Evolutionary conservation across 228 moss, liverwort and hornwort species (phyloP).

Genomic region (Sphagnum fallax): DNA sequence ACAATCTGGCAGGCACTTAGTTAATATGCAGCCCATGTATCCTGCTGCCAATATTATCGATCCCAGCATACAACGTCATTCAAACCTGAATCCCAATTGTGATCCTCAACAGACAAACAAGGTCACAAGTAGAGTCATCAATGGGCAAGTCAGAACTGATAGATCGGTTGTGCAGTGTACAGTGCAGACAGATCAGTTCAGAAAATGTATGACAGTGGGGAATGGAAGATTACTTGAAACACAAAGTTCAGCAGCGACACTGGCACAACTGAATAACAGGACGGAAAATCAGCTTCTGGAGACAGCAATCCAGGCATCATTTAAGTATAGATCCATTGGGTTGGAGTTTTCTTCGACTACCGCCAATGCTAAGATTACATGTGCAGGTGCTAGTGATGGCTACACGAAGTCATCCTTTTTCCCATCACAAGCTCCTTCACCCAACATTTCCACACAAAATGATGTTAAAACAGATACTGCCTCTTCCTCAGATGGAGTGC

Average conservation of each 20-base stretch:
- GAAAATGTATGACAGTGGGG: constrained; percentile 29
- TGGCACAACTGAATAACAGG: constrained; percentile 44
- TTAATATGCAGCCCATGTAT: constrained; percentile 3
- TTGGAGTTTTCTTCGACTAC: constrained; percentile 14
- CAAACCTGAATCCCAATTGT: too few relatives aligned
- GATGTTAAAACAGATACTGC: constrained; percentile 11
- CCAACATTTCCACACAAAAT: constrained; percentile 19
- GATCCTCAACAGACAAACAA: too few relatives aligned
- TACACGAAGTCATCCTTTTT: too few relatives aligned
- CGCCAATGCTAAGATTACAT: constrained; percentile 7
- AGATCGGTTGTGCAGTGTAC: constrained; percentile 26
- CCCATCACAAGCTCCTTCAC: too few relatives aligned
- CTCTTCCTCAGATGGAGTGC: constrained; percentile 6
- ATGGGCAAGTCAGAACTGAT: constrained; percentile 25
- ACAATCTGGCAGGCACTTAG: constrained; percentile 18
- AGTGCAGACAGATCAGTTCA: constrained; percentile 25
- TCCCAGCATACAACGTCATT: too few relatives aligned
- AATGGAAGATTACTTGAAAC: constrained; percentile 21
- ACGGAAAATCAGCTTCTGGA: constrained; percentile 40
- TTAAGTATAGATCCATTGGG: constrained; percentile 31
- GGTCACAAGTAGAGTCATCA: constrained; percentile 8
- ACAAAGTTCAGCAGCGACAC: constrained; percentile 35
- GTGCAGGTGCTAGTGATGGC: constrained; percentile 11
- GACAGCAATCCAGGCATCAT: constrained; percentile 48
- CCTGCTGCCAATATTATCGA: too few relatives aligned